phyloP scores from a whole-genome alignment of 2,329 filamentous ascomycete genomes.

The Aspergillus calidoustus region DNA sequence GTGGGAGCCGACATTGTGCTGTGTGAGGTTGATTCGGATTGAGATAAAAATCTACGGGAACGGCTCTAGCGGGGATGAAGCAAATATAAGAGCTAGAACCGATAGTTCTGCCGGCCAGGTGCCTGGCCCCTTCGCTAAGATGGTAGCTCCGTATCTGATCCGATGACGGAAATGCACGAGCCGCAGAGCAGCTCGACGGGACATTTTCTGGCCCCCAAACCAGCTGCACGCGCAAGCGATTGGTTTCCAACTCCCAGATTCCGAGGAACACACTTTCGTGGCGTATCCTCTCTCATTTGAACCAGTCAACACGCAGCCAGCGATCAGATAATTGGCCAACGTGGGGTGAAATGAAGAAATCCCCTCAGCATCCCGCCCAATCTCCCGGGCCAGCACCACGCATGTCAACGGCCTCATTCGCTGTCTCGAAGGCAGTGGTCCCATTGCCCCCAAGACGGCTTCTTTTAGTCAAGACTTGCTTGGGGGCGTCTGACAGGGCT shows the following conservation, averaged over 20 bases:
- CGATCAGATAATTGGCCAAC: not conserved
- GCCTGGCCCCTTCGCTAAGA: not conserved
- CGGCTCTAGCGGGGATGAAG: not conserved
- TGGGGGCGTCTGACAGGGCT: not conserved
- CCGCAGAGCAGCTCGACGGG: not conserved
- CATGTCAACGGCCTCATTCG: not conserved
- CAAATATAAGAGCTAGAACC: too few relatives aligned
- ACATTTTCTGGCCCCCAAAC: too few relatives aligned
- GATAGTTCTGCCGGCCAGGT: not conserved
- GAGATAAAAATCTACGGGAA: not conserved
- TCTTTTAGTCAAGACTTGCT: not conserved
- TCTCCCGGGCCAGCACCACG: not conserved
- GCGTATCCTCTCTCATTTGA: not conserved
- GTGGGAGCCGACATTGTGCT: not conserved
- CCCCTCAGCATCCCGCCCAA: not conserved
- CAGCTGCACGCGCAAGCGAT: not conserved
- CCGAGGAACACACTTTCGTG: not conserved
- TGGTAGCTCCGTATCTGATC: not conserved
- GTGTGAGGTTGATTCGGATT: not conserved
- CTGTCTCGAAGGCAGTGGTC: not conserved
- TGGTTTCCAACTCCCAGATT: not conserved
- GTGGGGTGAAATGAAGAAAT: not conserved
- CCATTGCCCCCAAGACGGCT: not conserved
- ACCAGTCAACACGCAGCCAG: not conserved
- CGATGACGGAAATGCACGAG: not conserved